Percentiles rank a stretch among this genome's conserved stretches.
Conservation (phyloP, 306 rosid species). For the Trichosanthes truncata region DNA sequence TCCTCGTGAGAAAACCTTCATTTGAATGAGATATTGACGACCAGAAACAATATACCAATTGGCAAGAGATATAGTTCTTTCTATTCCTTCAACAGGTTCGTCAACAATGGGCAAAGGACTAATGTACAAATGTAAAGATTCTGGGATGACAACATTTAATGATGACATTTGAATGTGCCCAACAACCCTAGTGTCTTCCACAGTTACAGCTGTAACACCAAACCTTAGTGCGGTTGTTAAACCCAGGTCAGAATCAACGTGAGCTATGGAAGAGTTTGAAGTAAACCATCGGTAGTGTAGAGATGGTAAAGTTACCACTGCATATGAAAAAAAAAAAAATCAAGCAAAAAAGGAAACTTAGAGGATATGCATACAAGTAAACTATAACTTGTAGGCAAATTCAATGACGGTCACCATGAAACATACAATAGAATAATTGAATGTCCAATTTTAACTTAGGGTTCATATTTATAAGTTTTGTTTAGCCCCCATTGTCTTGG, state of each 20-base stretch:
- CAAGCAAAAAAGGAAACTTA: conserved; percentile 14
- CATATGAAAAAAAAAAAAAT: conserved; percentile 8
- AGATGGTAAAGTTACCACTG: conserved; percentile 80
- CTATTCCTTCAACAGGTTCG: conserved; percentile 43
- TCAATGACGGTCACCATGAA: background rate
- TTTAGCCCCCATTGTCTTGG: background rate
- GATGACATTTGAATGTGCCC: conserved; percentile 81
- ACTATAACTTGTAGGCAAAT: background rate
- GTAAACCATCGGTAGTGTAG: conserved; percentile 83
- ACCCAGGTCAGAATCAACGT: conserved; percentile 54
- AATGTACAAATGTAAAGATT: conserved; percentile 43
- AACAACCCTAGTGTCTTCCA: conserved; percentile 81
- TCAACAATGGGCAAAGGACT: conserved; percentile 47
- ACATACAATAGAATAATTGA: background rate
- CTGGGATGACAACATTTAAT: conserved; percentile 73
- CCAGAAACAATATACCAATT: conserved; percentile 72
- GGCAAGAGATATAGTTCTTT: conserved; percentile 32
- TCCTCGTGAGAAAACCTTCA: conserved; percentile 65
- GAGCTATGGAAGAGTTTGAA: conserved; percentile 77
- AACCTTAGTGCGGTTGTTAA: conserved; percentile 49
- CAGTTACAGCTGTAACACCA: conserved; percentile 60
- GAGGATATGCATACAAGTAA: conserved; percentile 12
- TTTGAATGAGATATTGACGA: conserved; percentile 68
- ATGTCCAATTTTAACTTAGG: background rate
- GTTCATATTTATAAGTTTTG: background rate